Percentiles rank a stretch among this genome's conserved stretches.
These are phyloP conservation scores for Volvox carteri DNA, from an alignment of 163 green algal genomes.

Conservation along the genomic window DNA sequence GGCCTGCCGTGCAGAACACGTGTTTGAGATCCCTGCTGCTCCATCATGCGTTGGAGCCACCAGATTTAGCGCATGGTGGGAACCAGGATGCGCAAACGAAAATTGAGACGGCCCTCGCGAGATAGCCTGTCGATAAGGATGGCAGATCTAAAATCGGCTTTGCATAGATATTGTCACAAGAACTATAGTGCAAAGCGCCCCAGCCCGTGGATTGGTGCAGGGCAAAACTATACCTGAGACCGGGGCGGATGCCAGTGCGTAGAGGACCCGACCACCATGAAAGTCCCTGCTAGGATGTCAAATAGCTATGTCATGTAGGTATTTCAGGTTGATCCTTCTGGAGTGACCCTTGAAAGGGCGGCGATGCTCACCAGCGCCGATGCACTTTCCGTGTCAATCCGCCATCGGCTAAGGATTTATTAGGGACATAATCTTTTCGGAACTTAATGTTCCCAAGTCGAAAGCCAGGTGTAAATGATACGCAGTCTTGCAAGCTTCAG, in stretches of 20 bases:
- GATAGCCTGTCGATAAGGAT: neutral
- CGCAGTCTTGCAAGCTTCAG: no score
- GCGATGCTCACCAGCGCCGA: neutral
- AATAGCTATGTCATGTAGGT: neutral
- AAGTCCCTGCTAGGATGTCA: neutral
- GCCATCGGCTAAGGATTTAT: neutral
- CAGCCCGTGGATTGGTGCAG: neutral
- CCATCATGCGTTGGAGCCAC: constrained; percentile 1
- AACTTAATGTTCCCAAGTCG: no score
- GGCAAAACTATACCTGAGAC: constrained; percentile 2
- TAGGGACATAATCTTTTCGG: no score
- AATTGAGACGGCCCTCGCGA: neutral
- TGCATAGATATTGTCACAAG: neutral
- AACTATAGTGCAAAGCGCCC: neutral
- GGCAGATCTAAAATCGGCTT: neutral
- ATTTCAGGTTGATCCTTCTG: neutral
- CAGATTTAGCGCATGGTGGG: neutral
- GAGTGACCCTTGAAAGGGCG: neutral
- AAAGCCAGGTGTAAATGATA: no score
- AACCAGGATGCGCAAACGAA: neutral
- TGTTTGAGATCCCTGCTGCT: neutral
- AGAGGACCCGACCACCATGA: constrained; percentile 7
- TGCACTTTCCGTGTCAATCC: neutral
- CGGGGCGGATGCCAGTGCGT: constrained; percentile 5
- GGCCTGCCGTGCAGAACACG: neutral